Evolutionary conservation across 169 alveolate species (phyloP).

Genomic region (Pseudocohnilembus persalinus): DNA sequence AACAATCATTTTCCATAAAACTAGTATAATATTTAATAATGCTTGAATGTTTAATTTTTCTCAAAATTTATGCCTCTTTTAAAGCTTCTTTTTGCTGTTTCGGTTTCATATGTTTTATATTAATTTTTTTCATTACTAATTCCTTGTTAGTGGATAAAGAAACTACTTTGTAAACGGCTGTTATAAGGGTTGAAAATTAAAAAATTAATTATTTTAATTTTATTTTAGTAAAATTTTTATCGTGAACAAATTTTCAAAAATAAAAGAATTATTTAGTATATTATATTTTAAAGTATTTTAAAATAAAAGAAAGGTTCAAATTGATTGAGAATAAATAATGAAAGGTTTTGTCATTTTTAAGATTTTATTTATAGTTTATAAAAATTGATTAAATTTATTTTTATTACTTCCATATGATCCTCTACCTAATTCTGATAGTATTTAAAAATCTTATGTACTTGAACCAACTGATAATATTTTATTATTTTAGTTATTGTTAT

Average conservation of each 20-base stretch:
- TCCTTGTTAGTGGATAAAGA: constrained; percentile 48
- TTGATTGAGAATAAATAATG: no score
- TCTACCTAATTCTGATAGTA: constrained; percentile 73
- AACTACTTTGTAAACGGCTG: constrained; percentile 62
- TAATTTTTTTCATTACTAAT: constrained; percentile 81
- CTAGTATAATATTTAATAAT: constrained; percentile 77
- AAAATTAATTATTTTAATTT: no score
- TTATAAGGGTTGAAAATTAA: no score
- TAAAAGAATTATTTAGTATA: no score
- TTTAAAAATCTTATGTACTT: constrained; percentile 50
- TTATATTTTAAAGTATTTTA: neutral
- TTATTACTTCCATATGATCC: constrained; percentile 74
- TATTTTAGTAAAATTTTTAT: no score
- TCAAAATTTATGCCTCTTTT: constrained; percentile 78
- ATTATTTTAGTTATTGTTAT: no score
- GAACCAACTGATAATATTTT: no score
- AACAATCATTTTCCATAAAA: constrained; percentile 73
- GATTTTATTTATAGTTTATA: no score
- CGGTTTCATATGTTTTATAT: constrained; percentile 65
- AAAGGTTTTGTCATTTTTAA: no score
- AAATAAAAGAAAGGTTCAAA: no score
- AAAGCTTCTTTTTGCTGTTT: constrained; percentile 74
- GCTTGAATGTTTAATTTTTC: constrained; percentile 75
- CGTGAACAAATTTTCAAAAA: neutral
- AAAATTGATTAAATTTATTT: no score